These are phyloP conservation scores for Naganishia sp. DNA, from an alignment of 1,284 basidiomycete species.

Conservation along the genomic window DNA sequence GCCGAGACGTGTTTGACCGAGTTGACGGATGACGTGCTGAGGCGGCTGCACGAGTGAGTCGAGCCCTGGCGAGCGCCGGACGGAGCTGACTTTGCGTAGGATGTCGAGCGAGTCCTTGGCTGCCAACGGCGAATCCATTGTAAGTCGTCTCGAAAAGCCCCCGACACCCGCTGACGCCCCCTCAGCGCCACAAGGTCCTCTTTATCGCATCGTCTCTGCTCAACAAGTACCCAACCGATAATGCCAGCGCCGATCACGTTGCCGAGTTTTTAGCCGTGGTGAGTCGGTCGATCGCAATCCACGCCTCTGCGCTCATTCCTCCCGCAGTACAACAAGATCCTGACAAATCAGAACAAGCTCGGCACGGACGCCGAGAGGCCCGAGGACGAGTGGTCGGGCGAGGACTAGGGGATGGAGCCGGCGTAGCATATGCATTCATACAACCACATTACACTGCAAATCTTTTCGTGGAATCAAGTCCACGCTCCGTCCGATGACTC, in stretches of 20 bases:
- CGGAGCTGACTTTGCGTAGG: constrained; percentile 14
- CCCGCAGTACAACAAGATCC: constrained; percentile 30
- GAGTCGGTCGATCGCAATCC: constrained; percentile 8
- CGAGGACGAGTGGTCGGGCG: constrained; percentile 11
- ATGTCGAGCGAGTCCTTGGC: constrained; percentile 42
- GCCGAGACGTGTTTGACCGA: constrained; percentile 34
- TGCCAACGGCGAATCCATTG: constrained; percentile 41
- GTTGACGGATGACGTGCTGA: constrained; percentile 38
- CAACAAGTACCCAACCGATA: constrained; percentile 38
- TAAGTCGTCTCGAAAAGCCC: constrained; percentile 13
- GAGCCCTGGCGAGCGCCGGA: too few species aligned
- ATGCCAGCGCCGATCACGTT: constrained; percentile 38
- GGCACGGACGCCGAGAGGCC: constrained; percentile 11
- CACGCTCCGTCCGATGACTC: too few species aligned
- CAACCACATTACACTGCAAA: too few species aligned
- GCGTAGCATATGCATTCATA: too few species aligned
- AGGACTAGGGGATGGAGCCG: background rate
- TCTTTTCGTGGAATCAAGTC: too few species aligned
- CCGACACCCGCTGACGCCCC: background rate
- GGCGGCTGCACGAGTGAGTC: constrained; percentile 36
- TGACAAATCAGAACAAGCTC: constrained; percentile 30
- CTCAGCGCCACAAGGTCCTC: constrained; percentile 38
- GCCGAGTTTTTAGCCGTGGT: constrained; percentile 40
- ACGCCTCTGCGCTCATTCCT: background rate
- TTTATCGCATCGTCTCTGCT: constrained; percentile 40